These are phyloP conservation scores for Hura crepitans DNA, from an alignment of 441 rosid species.

Conservation along the genomic window DNA sequence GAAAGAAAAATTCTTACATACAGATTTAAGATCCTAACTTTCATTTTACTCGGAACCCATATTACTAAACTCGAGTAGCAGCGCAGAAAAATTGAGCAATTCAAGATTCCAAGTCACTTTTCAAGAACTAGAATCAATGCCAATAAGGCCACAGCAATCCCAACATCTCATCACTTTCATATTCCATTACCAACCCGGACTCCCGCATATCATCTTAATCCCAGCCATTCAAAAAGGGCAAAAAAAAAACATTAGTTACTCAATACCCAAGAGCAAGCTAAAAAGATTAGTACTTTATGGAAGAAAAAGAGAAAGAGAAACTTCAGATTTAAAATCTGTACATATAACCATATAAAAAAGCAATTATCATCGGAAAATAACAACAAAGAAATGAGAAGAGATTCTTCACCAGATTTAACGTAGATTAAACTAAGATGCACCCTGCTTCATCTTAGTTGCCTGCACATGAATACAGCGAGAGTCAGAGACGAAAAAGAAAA, in stretches of 20 bases:
- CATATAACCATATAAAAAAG: background rate
- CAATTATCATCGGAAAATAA: background rate
- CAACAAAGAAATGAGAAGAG: background rate
- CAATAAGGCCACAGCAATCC: background rate
- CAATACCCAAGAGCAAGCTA: conserved; percentile 16
- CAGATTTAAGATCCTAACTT: conserved; percentile 1
- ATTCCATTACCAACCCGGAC: conserved; percentile 17
- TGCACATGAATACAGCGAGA: background rate
- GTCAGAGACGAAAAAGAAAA: background rate
- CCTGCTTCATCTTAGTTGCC: conserved; percentile 20
- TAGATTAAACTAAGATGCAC: conserved; percentile 17
- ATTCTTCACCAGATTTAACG: conserved; percentile 32
- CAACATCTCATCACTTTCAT: conserved; percentile 16
- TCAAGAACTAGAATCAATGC: background rate
- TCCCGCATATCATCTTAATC: conserved; percentile 19
- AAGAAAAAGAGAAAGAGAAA: too few species aligned
- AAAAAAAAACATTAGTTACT: conserved; percentile 4
- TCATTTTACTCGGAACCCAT: background rate
- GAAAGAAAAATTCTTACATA: background rate
- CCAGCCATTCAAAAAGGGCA: conserved; percentile 4
- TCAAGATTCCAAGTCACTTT: conserved; percentile 6
- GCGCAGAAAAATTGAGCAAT: background rate
- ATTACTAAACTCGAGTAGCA: conserved; percentile 4
- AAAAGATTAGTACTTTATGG: background rate
- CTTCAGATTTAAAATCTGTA: background rate